Conservation (phyloP, 768 basidiomycete genomes). For the Coprinellus micaceus region DNA sequence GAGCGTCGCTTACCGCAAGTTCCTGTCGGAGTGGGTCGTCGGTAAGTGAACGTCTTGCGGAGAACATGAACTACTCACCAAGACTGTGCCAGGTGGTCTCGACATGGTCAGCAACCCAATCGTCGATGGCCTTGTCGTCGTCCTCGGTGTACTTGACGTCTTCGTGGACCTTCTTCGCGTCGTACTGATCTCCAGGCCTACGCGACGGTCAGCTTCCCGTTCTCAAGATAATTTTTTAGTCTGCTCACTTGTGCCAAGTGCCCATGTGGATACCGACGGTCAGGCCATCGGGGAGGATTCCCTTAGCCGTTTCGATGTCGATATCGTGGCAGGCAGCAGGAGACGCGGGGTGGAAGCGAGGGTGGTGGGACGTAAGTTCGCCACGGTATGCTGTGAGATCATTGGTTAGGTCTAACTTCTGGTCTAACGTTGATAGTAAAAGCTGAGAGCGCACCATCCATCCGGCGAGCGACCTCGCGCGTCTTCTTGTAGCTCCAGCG, state of each 20-base stretch:
- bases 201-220: not conserved
- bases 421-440: not conserved
- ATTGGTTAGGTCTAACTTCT: not conserved
- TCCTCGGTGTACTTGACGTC: slow-evolving; percentile 64
- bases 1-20: slow-evolving; percentile 48
- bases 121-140: slow-evolving; percentile 69
- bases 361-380: slow-evolving; percentile 69
- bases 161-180: slow-evolving; percentile 55
- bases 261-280: slow-evolving; percentile 75
- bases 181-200: slow-evolving; percentile 49
- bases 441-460: slow-evolving; percentile 49
- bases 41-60: not conserved
- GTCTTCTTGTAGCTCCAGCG: slow-evolving; percentile 79
- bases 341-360: slow-evolving; percentile 69
- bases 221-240: not conserved
- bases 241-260: slow-evolving; percentile 26
- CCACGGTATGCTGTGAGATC: slow-evolving; percentile 55
- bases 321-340: slow-evolving; percentile 58
- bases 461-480: slow-evolving; percentile 65
- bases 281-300: slow-evolving; percentile 54
- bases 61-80: slow-evolving; percentile 28
- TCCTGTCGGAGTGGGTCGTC: slow-evolving; percentile 19
- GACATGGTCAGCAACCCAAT: slow-evolving; percentile 65
- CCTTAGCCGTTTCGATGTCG: slow-evolving; percentile 64
- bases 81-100: slow-evolving; percentile 78